phyloP scores from a whole-genome alignment of 2,329 filamentous ascomycete species.

The Xenoacremonium recifei region DNA sequence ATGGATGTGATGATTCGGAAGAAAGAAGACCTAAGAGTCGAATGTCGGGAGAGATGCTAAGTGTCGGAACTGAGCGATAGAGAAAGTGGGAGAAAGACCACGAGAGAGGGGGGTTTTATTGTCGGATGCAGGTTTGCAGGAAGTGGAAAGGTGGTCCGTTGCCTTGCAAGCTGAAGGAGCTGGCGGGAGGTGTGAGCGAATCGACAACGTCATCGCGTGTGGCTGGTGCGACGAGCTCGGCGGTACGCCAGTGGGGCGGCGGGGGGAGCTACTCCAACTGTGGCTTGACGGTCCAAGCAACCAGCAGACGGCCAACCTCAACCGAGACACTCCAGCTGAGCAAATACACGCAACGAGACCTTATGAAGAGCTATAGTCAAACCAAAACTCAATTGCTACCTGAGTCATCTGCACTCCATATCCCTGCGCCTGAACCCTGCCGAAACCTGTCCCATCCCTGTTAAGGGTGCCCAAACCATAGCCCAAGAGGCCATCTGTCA shows the following conservation, averaged over 20 bases:
- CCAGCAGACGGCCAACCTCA: no score
- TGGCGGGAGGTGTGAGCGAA: conserved; percentile 8
- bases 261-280: neutral
- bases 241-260: neutral
- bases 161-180: conserved; percentile 20
- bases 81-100: neutral
- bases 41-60: neutral
- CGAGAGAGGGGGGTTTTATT: neutral
- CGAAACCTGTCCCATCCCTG: no score
- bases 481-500: no score
- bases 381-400: no score
- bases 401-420: no score
- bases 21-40: conserved; percentile 1
- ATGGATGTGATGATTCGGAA: neutral
- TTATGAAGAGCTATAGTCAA: no score
- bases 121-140: conserved; percentile 6
- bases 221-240: conserved; percentile 18
- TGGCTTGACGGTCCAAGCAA: neutral
- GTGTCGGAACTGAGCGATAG: conserved; percentile 3
- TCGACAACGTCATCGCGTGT: conserved; percentile 37
- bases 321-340: no score
- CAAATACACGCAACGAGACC: no score
- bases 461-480: no score
- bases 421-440: no score
- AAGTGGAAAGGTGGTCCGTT: conserved; percentile 31